Evolutionary conservation across 2,329 filamentous ascomycete species (phyloP), one percentile per base, ranked within the genome.

Genomic region (Ophiocordyceps robertsii): DNA sequence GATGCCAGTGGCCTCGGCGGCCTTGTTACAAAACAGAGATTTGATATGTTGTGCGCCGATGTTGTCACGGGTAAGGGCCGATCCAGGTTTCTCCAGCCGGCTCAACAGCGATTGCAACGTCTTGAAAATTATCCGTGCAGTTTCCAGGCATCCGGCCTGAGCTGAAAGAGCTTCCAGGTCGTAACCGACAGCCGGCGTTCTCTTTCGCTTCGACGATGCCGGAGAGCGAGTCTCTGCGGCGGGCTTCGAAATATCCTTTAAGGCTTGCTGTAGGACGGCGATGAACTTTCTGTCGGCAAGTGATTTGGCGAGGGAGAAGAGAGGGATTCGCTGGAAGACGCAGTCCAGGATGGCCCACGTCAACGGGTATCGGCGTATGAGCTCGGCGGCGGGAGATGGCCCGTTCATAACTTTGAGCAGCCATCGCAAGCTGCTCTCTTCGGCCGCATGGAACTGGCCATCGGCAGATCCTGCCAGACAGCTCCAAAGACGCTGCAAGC

Each of bases 281-380:
- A 84, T 62, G 42, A 93, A 85, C 38, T 76, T 72, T 44, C 80
- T 70, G 44, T 88, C 80, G 19, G 76, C 78, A 7, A 94, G 68
- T 4, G 83, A 77, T 44, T 79, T 78, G 9, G 84, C 83, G 21
- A 85, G 67, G 11, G 77, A 80, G 38, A 82, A 79, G 0, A 78
- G 65, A 0, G 84, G 80, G 16, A 90, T 75, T n/a, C 77, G 65
- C 40, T 69, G 65, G 42, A 85, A 70, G 39, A 82, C 66, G 45
- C 70, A 71, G 37, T 68, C 66, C 21, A 88, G 57, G 31, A 87
- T 69, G 29, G 64, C 67, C 83, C 77, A 82, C 10, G 74, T 67
- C 41, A 73, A 56, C 38, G 74, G 72, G 50, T 70, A 75, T 47
- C 73, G 65, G 50, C 75, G 68, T 40, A 76, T 51, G 35, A 64